These are phyloP conservation scores for Lactarius evosmus DNA, from an alignment of 768 basidiomycete genomes.

Conservation along the genomic window DNA sequence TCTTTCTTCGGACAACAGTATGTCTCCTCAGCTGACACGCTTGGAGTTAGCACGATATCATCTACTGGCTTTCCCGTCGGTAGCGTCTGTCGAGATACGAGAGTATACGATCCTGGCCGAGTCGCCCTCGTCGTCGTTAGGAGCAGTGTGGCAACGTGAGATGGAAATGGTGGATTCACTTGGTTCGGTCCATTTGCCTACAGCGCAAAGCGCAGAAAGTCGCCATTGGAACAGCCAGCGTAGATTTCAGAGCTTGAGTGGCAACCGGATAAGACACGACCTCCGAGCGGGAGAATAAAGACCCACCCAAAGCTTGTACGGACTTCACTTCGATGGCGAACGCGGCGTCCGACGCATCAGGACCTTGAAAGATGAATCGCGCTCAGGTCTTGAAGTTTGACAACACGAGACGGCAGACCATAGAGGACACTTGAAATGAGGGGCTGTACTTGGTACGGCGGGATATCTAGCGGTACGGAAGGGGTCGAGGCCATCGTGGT, in stretches of 20 bases:
- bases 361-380: background rate
- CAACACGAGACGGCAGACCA: background rate
- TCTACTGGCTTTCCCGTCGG: slow-evolving; percentile 71
- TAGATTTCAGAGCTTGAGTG: slow-evolving; percentile 83
- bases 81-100: slow-evolving; percentile 47
- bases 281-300: background rate
- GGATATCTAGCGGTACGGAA: slow-evolving; percentile 44
- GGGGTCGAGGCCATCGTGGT: slow-evolving; percentile 23
- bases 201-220: slow-evolving; percentile 74
- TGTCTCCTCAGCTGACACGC: no score
- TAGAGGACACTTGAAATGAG: background rate
- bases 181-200: slow-evolving; percentile 55
- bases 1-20: no score
- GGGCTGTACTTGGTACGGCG: background rate
- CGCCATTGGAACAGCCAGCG: slow-evolving; percentile 80
- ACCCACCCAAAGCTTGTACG: slow-evolving; percentile 33
- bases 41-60: slow-evolving; percentile 75
- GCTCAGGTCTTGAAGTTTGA: background rate
- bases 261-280: slow-evolving; percentile 2
- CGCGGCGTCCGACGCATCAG: background rate
- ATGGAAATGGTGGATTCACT: slow-evolving; percentile 21
- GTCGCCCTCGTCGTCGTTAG: no score
- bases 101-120: slow-evolving; percentile 31
- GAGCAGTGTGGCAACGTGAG: background rate
- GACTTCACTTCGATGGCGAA: slow-evolving; percentile 28